Conservation (phyloP, 352 stramenopile genomes). For the Pythium aristosporum region DNA sequence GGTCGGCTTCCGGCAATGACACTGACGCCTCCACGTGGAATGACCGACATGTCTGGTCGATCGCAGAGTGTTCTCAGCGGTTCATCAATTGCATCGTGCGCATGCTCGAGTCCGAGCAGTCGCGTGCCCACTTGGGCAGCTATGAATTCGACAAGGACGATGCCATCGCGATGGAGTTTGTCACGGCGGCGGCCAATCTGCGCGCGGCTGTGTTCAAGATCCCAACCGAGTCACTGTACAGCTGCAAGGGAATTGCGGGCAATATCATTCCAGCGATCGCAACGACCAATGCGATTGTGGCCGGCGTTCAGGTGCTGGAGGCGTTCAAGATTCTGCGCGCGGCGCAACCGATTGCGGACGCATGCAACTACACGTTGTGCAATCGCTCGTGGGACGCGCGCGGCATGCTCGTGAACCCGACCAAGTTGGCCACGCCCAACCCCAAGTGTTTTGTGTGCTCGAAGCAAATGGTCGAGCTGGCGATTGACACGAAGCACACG, state of each 20-base stretch:
- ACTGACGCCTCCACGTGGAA: conserved; percentile 59
- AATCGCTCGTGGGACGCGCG: conserved; percentile 89
- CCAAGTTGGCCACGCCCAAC: conserved; percentile 88
- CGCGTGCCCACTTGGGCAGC: conserved; percentile 62
- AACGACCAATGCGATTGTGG: conserved; percentile 99
- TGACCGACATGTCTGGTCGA: conserved; percentile 85
- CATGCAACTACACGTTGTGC: conserved; percentile 94
- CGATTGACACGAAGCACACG: conserved; percentile 88
- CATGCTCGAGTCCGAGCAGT: conserved; percentile 55
- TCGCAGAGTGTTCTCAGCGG: conserved; percentile 86
- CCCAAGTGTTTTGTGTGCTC: conserved; percentile 96
- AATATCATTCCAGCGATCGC: conserved; percentile 99
- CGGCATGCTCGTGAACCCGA: conserved; percentile 92
- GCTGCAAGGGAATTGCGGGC: conserved; percentile 98
- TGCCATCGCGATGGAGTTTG: conserved; percentile 95
- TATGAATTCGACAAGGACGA: conserved; percentile 99
- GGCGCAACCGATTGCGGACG: conserved; percentile 56
- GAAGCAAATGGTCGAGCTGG: conserved; percentile 90
- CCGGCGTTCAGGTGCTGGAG: conserved; percentile 90
- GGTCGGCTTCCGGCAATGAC: conserved; percentile 19
- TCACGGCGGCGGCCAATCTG: conserved; percentile 97
- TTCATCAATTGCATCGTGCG: conserved; percentile 73
- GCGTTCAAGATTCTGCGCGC: conserved; percentile 81
- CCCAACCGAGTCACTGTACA: conserved; percentile 82
- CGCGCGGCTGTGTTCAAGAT: conserved; percentile 87